phyloP scores from a whole-genome alignment of 2,329 filamentous ascomycete species.

The Xylariaceae sp. region DNA sequence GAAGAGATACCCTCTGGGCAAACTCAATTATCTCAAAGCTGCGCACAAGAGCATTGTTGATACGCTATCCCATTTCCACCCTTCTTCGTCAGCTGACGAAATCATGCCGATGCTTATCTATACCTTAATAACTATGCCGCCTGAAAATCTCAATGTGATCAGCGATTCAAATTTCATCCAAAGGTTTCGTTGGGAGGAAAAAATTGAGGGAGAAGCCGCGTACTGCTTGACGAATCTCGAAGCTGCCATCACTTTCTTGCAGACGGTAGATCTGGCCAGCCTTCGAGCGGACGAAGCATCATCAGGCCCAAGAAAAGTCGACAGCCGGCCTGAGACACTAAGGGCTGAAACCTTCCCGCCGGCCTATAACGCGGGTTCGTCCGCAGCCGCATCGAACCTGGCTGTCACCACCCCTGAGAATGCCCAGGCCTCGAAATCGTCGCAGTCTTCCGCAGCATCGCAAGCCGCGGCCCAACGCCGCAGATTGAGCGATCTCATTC shows the following conservation, averaged over 20 bases:
- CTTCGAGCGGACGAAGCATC: conserved; percentile 78
- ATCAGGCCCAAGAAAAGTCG: conserved; percentile 65
- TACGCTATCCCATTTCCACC: conserved; percentile 68
- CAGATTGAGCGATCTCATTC: conserved; percentile 83
- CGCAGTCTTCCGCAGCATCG: conserved; percentile 45
- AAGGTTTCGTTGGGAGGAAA: conserved; percentile 81
- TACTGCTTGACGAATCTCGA: conserved; percentile 97
- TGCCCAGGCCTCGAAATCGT: conserved; percentile 37
- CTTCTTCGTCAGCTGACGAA: conserved; percentile 90
- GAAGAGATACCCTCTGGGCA: conserved; percentile 85
- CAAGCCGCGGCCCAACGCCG: conserved; percentile 56
- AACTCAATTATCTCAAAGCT: conserved; percentile 83
- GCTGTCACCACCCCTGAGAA: conserved; percentile 39
- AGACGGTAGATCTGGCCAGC: conserved; percentile 92
- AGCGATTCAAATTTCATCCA: conserved; percentile 97
- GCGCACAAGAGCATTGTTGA: conserved; percentile 96
- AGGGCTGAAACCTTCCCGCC: conserved; percentile 60
- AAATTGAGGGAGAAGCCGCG: conserved; percentile 89
- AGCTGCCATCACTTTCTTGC: conserved; percentile 89
- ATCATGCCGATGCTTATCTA: conserved; percentile 97
- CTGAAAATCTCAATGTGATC: conserved; percentile 83
- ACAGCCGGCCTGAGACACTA: conserved; percentile 51
- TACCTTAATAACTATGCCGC: conserved; percentile 86
- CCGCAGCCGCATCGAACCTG: conserved; percentile 36
- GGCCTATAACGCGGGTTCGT: conserved; percentile 53